Base-by-base conservation (phyloP, 139 green algal genomes). In the Chlorella ohadii region DNA sequence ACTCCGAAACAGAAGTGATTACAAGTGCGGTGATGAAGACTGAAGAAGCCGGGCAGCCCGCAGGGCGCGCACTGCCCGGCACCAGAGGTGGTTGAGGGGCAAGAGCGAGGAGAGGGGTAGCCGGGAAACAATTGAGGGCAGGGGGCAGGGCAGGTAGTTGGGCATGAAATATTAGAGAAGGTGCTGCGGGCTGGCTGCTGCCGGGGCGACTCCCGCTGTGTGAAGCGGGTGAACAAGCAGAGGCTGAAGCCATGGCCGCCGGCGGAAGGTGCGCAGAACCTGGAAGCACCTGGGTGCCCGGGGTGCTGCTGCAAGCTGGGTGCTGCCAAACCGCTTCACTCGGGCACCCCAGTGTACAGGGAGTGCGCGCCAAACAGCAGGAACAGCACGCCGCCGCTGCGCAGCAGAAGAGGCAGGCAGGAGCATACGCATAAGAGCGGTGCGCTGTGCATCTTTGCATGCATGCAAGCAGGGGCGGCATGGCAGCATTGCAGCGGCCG, bases 301-400 rank as follows among this genome's bases (percentile, higher is more conserved):
- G n/a, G n/a, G n/a, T n/a, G n/a, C n/a, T 51, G 44, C 44, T 9
- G 44, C 44, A 9, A 9, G 9, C 9, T 9, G 44, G 28, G 9
- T 33, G n/a, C 28, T 72, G 65, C 65, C 31, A 23, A 31, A n/a
- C n/a, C n/a, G n/a, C n/a, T n/a, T 71, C 59, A 82, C 76, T 82
- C 76, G 6, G 76, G 76, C 76, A 82, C 76, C 19, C 78, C 78
- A 33, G 78, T 61, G 56, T 70, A 90, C 19, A 87, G 39, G 6
- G 86, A 87, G 89, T 99, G 95, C 0, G 91, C 82, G 19, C 94
- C 96, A 92, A 99, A 99, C 0, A 93, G 55, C 33, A 99, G 80
- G 88, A 99, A 99, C 68, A 99, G 87, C 17, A 96, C 20, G 9
- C 97, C 97, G 6, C 96, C 96, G 38, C 76, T 82, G 76, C 76